Conservation (phyloP, 1,284 basidiomycete genomes). For the Rhizopogon hawkerae region DNA sequence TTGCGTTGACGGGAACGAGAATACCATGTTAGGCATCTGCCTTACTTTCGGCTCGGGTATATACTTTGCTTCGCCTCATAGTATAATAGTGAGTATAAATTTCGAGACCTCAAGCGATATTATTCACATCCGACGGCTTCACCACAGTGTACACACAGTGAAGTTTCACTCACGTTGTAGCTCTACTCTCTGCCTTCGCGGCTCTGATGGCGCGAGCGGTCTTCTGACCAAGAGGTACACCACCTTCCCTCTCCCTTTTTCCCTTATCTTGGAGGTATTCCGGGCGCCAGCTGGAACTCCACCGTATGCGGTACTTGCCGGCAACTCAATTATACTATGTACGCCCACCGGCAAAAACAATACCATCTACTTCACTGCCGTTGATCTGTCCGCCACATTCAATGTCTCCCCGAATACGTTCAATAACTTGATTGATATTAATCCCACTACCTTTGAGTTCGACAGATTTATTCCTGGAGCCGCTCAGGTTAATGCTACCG, state of each 20-base stretch:
- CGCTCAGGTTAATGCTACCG: background rate
- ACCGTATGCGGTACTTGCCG: slow-evolving; percentile 31
- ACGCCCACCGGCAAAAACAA: slow-evolving; percentile 17
- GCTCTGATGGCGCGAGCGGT: slow-evolving; percentile 33
- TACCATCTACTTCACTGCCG: slow-evolving; percentile 32
- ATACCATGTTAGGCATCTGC: too few species aligned
- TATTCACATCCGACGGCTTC: background rate
- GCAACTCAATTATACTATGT: slow-evolving; percentile 30
- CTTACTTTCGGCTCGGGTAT: background rate
- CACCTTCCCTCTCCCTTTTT: slow-evolving; percentile 38
- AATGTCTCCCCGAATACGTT: slow-evolving; percentile 26
- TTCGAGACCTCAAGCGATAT: background rate
- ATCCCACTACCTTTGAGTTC: background rate
- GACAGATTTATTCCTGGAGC: background rate
- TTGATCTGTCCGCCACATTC: slow-evolving; percentile 35
- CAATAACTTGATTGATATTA: background rate
- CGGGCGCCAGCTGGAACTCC: slow-evolving; percentile 20
- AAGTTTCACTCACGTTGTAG: slow-evolving; percentile 17
- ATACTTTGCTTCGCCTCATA: background rate
- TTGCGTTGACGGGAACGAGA: too few species aligned
- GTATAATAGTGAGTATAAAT: background rate
- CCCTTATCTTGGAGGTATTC: slow-evolving; percentile 38
- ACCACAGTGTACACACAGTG: slow-evolving; percentile 26
- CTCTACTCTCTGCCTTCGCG: slow-evolving; percentile 18
- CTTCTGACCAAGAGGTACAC: slow-evolving; percentile 32